Base-by-base conservation (phyloP, 2,329 filamentous ascomycete species). In the Nemania diffusa region DNA sequence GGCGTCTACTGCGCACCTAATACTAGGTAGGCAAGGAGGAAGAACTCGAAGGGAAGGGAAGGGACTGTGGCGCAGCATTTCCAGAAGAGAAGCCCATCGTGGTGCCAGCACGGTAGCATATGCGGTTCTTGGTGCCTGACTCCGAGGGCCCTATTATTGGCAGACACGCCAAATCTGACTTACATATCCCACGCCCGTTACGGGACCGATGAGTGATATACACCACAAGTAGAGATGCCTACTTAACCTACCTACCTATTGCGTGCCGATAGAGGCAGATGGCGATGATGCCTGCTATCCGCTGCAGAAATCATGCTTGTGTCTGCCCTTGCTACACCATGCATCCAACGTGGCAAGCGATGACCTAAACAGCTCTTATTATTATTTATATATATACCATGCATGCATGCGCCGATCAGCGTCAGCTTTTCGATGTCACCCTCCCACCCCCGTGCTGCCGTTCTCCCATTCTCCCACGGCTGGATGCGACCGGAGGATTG, bases 1-100 rank as follows among this genome's bases (percentile, higher is more conserved):
- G 3, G 5, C n/a, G n/a, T n/a, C n/a, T n/a, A n/a, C n/a, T n/a
- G n/a, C n/a, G n/a, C n/a, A n/a, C n/a, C 26, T 13, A 50, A 11
- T 50, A 24, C 46, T 3, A 50, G 20, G 48, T 27, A 51, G 24
- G 3, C 7, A 6, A 26, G 15, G 20, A 44, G 53, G 26, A 6
- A 24, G 6, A n/a, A 8, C 2, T 2, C 2, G 46, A 60, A 52
- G 22, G 37, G 52, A 53, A 27, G 50, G 26, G 37, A 61, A 53
- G 40, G 59, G 40, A 48, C 17, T n/a, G 51, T 20, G 51, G 27
- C 48, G 48, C 24, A 53, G 48, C n/a, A 52, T 17, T 61, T 60
- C 58, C 53, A 46, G 58, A 61, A 60, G 52, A 50, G 32, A 29
- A 11, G 57, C 29, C 29, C 9, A 40, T 40, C 34, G 34, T 40